Conservation (phyloP, 768 basidiomycete species). For the Sarcodon aspratus region DNA sequence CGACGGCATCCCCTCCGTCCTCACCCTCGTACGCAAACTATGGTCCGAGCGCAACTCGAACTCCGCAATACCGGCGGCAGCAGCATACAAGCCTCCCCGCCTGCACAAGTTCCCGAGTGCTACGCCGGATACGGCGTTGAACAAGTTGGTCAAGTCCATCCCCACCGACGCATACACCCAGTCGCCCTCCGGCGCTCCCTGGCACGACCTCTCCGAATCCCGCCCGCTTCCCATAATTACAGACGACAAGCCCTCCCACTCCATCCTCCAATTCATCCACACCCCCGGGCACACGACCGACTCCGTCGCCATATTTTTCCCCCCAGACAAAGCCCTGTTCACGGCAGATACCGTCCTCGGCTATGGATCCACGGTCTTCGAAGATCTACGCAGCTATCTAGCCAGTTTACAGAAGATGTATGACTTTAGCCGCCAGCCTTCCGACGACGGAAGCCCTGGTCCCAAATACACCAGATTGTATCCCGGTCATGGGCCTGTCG, state of each 20-base stretch:
- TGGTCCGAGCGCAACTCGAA: slow-evolving; percentile 42
- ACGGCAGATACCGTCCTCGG: slow-evolving; percentile 90
- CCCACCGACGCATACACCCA: slow-evolving; percentile 35
- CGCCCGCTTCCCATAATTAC: slow-evolving; percentile 34
- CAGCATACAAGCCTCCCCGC: slow-evolving; percentile 47
- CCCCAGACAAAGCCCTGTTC: slow-evolving; percentile 66
- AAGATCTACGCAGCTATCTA: slow-evolving; percentile 67
- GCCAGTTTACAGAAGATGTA: slow-evolving; percentile 50
- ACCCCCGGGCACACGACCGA: slow-evolving; percentile 90
- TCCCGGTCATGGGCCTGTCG: slow-evolving; percentile 82
- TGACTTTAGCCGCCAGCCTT: slow-evolving; percentile 11
- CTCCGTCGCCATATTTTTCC: slow-evolving; percentile 65
- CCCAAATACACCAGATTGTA: slow-evolving; percentile 44
- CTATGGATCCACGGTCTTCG: slow-evolving; percentile 83
- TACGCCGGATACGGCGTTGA: slow-evolving; percentile 22
- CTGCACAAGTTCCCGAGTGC: slow-evolving; percentile 62
- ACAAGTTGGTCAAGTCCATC: slow-evolving; percentile 28
- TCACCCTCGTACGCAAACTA: slow-evolving; percentile 50
- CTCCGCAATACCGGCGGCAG: slow-evolving; percentile 12
- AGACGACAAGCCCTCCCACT: slow-evolving; percentile 5
- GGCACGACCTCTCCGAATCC: slow-evolving; percentile 49
- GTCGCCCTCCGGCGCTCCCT: slow-evolving; percentile 24
- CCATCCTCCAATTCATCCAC: slow-evolving; percentile 55
- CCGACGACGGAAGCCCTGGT: slow-evolving; percentile 19
- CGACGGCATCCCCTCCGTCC: slow-evolving; percentile 61